Percentiles rank a stretch among this genome's conserved stretches.
Conservation (phyloP, 2,329 filamentous ascomycete genomes). For the Pseudocercospora musae region DNA sequence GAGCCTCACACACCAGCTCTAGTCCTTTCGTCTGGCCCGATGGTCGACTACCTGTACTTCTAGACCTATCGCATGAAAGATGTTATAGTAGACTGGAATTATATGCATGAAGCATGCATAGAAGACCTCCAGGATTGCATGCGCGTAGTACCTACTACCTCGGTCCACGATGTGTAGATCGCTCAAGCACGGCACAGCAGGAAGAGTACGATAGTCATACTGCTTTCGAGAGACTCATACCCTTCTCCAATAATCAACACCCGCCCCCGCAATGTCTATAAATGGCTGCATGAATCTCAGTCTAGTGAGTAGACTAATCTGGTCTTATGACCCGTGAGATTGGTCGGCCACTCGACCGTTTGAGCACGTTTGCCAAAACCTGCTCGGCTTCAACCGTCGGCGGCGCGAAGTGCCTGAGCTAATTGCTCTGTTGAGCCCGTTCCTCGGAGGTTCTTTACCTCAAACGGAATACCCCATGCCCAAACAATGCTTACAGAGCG, state of each 20-base stretch:
- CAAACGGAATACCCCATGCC: neutral
- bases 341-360: neutral
- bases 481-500: neutral
- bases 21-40: neutral
- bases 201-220: constrained; percentile 2
- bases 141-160: constrained; percentile 5
- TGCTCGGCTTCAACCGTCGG: neutral
- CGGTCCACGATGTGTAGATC: constrained; percentile 9
- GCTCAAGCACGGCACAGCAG: neutral
- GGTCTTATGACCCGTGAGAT: neutral
- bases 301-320: neutral
- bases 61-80: neutral
- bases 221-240: neutral
- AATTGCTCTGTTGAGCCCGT: neutral
- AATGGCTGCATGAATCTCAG: neutral
- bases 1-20: neutral
- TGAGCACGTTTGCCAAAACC: neutral
- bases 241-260: neutral
- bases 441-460: neutral
- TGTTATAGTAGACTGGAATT: neutral
- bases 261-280: neutral
- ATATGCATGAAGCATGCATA: neutral
- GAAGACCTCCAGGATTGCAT: neutral
- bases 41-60: neutral
- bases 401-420: neutral